Evolutionary conservation across 1,284 basidiomycete genomes (phyloP).

Genomic region (Heterobasidion irregulare): DNA sequence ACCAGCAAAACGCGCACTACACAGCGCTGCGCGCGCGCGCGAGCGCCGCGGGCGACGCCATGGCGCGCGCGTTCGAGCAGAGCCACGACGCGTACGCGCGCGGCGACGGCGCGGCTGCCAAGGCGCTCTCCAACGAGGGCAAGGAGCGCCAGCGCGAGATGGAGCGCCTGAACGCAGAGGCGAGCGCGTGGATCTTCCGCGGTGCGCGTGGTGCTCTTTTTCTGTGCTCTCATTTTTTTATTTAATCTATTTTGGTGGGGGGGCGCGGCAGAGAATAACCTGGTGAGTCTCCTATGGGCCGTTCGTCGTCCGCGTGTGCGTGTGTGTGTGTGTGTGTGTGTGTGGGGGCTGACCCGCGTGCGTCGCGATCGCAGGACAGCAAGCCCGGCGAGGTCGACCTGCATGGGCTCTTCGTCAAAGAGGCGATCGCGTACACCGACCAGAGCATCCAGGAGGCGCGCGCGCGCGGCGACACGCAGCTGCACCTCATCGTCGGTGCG

Average conservation of each 20-base stretch:
- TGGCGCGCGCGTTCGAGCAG: conserved; percentile 61
- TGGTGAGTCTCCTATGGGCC: conserved; percentile 24
- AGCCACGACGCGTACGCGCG: conserved; percentile 61
- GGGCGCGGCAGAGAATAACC: conserved; percentile 67
- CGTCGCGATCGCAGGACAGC: conserved; percentile 39
- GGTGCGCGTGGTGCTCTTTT: conserved; percentile 30
- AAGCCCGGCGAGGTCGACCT: conserved; percentile 76
- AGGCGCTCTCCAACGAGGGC: conserved; percentile 78
- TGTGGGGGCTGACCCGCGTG: not conserved
- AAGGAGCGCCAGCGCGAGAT: conserved; percentile 77
- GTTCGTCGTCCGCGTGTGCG: not conserved
- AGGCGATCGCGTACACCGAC: conserved; percentile 74
- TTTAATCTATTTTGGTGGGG: not conserved
- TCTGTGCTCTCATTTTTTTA: not conserved
- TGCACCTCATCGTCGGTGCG: conserved; percentile 85
- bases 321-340: not conserved
- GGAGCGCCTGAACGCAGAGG: conserved; percentile 78
- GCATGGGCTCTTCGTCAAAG: conserved; percentile 90
- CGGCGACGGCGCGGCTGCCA: conserved; percentile 76
- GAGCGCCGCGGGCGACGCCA: conserved; percentile 64
- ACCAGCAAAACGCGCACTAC: conserved; percentile 69
- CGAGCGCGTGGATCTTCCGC: conserved; percentile 84
- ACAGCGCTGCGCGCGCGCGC: conserved; percentile 63
- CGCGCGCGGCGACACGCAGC: conserved; percentile 51
- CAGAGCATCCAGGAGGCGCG: conserved; percentile 64